phyloP scores from a whole-genome alignment of 2,329 filamentous ascomycete species.

The Cadophora sp. region DNA sequence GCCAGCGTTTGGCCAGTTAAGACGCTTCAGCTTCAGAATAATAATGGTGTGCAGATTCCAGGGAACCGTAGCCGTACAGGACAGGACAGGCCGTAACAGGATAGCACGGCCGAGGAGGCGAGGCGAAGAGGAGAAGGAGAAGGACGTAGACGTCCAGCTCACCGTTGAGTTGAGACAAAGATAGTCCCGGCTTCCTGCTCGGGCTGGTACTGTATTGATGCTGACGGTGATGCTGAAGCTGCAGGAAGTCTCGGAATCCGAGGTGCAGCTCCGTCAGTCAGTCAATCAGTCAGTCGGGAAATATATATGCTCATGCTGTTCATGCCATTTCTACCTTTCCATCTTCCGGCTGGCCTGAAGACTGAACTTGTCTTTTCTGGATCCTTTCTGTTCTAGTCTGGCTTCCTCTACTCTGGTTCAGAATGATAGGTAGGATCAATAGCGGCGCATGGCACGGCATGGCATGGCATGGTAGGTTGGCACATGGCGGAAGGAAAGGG shows the following conservation, averaged over 20 bases:
- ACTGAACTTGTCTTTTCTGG: neutral
- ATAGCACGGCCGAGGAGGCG: neutral
- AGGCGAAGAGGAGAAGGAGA: neutral
- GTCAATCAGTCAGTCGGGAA: neutral
- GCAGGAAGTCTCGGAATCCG: neutral
- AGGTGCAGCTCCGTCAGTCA: neutral
- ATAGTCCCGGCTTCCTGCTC: neutral
- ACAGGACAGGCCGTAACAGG: too few species aligned
- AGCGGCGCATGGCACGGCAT: neutral
- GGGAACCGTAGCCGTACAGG: neutral
- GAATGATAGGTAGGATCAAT: neutral
- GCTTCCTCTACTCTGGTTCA: neutral
- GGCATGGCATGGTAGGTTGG: slow-evolving; percentile 2
- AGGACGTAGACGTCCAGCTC: neutral
- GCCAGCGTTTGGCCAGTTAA: neutral
- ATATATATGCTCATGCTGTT: neutral
- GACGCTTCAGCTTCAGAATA: neutral
- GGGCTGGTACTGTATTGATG: neutral
- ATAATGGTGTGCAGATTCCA: neutral
- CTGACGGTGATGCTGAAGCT: neutral
- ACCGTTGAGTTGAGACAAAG: slow-evolving; percentile 4
- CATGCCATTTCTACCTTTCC: neutral
- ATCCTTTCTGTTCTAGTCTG: neutral
- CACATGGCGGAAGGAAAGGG: slow-evolving; percentile 2
- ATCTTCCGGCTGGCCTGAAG: neutral